Percentiles rank a stretch among this genome's conserved stretches.
Evolutionary conservation across 257 asterid species (phyloP).

Genomic region (Henckelia pumila): DNA sequence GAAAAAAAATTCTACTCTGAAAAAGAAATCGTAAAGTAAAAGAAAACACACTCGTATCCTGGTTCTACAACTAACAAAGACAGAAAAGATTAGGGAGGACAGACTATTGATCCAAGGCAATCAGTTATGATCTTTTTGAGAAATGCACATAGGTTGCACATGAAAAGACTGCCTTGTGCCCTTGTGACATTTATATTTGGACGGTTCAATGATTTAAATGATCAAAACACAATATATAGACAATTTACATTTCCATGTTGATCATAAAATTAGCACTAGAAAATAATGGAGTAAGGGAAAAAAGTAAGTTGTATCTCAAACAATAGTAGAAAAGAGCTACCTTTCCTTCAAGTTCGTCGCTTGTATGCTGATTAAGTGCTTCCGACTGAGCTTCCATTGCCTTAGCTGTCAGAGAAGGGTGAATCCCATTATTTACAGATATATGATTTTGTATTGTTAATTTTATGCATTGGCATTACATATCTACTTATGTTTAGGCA

Average conservation of each 20-base stretch:
- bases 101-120: no score
- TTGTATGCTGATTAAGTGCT: slow-evolving; percentile 68
- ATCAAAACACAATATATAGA: no score
- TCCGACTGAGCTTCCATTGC: slow-evolving; percentile 95
- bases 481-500: no score
- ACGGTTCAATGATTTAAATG: no score
- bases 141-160: no score
- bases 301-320: not conserved
- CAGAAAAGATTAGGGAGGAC: not conserved
- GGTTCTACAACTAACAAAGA: not conserved
- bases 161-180: no score
- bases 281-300: not conserved
- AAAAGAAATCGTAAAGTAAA: not conserved
- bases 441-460: no score
- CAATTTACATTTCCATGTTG: not conserved
- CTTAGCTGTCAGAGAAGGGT: slow-evolving; percentile 51
- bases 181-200: no score
- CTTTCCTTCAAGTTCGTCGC: slow-evolving; percentile 97
- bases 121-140: not conserved
- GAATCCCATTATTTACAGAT: no score
- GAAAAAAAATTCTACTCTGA: not conserved
- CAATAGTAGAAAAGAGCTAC: slow-evolving; percentile 32
- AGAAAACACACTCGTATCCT: not conserved
- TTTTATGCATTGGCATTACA: no score
- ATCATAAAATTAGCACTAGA: not conserved